A percentile compares a stretch with the other conserved stretches of the same genome.
Conservation (phyloP, 116 monocot species). For the Iris pallida region DNA sequence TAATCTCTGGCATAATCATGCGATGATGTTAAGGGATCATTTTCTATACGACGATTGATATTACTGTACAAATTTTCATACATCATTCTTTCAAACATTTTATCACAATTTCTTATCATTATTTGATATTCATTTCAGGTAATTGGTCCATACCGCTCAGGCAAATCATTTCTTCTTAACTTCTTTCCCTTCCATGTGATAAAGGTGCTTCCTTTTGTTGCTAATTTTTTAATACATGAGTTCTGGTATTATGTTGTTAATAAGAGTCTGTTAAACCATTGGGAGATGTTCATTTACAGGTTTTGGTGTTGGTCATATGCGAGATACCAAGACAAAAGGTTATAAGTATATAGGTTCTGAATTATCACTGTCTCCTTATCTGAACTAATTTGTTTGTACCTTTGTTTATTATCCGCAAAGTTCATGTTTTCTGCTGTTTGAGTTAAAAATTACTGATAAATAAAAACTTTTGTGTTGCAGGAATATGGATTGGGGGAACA, state of each 20-base stretch:
- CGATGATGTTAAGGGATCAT: too few species aligned
- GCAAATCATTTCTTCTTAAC: constrained; percentile 98
- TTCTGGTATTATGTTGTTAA: not conserved
- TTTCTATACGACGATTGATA: too few species aligned
- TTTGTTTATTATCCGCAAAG: too few species aligned
- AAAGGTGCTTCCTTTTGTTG: constrained; percentile 57
- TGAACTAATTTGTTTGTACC: not conserved
- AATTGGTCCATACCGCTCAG: constrained; percentile 98
- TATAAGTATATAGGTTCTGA: constrained; percentile 2
- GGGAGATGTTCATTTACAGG: constrained; percentile 42
- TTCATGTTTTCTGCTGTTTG: not conserved
- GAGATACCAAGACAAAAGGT: constrained; percentile 99
- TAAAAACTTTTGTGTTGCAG: constrained; percentile 36
- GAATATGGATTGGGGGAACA: constrained; percentile 98
- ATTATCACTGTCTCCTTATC: not conserved
- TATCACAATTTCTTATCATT: too few species aligned
- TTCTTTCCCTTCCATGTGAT: constrained; percentile 94
- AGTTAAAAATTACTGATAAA: constrained; percentile 1
- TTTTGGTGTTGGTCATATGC: constrained; percentile 99
- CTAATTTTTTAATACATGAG: not conserved
- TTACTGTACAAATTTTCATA: too few species aligned
- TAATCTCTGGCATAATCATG: too few species aligned
- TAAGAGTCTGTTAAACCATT: not conserved
- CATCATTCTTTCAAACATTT: too few species aligned
- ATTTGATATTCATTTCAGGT: constrained; percentile 42